A percentile compares a stretch with the other conserved stretches of the same genome.
phyloP scores from a whole-genome alignment of 2,329 filamentous ascomycete genomes.

The Lasiodiplodia sp. region DNA sequence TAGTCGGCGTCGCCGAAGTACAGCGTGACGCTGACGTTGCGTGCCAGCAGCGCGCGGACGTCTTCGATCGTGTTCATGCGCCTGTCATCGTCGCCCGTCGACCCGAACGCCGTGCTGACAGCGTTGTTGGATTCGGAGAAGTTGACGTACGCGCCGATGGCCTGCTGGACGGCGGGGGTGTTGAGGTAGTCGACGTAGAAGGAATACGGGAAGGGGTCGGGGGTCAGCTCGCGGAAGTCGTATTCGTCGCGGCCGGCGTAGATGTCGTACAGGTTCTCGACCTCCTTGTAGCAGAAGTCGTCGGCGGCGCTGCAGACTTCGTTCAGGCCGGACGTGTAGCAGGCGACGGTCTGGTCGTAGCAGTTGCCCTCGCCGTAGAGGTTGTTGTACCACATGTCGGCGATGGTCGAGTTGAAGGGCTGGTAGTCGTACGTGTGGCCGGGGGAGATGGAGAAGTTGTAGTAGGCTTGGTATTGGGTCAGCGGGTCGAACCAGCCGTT shows the following conservation, averaged over 20 bases:
- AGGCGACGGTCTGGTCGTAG: constrained; percentile 63
- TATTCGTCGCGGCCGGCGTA: constrained; percentile 64
- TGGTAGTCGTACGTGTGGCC: constrained; percentile 65
- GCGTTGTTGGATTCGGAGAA: constrained; percentile 58
- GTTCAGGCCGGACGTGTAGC: constrained; percentile 60
- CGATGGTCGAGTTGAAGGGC: constrained; percentile 59
- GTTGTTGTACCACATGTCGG: constrained; percentile 64
- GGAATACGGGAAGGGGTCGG: constrained; percentile 65
- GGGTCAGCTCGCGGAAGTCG: constrained; percentile 63
- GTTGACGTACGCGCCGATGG: constrained; percentile 67
- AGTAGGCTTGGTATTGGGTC: constrained; percentile 64
- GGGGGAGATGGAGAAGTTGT: constrained; percentile 64
- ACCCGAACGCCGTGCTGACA: constrained; percentile 54
- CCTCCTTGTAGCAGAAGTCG: constrained; percentile 61
- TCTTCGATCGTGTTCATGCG: constrained; percentile 53
- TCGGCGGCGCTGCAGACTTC: constrained; percentile 63
- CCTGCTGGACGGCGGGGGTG: constrained; percentile 59
- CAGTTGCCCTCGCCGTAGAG: constrained; percentile 69
- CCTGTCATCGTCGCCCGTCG: constrained; percentile 59
- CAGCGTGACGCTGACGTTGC: constrained; percentile 51
- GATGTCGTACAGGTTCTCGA: constrained; percentile 61
- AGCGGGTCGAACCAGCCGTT: constrained; percentile 67
- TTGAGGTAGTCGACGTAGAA: constrained; percentile 68
- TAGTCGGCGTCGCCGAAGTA: constrained; percentile 60
- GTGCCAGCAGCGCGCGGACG: constrained; percentile 47